A percentile compares a stretch with the other conserved stretches of the same genome.
Conservation (phyloP, 75 land plant genomes). For the Adiantum capillusveneris region DNA sequence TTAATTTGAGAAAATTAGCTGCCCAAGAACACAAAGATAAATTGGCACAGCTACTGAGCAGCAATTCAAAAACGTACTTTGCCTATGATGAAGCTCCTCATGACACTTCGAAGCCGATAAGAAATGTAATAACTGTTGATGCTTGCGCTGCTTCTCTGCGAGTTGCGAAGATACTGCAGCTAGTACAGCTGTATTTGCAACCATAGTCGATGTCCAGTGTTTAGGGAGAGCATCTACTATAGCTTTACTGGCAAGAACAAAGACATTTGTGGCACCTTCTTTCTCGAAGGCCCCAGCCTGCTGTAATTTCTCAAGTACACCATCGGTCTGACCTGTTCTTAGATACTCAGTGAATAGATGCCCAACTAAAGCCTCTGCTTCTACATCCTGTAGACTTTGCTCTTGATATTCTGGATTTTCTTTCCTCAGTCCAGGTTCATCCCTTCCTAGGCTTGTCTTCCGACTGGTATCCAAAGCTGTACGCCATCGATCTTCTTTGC, state of each 20-base stretch:
- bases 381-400: slow-evolving; percentile 63
- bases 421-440: slow-evolving; percentile 25
- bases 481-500: slow-evolving; percentile 48
- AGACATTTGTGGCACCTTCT: slow-evolving; percentile 77
- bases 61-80: slow-evolving; percentile 51
- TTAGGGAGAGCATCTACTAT: slow-evolving; percentile 93
- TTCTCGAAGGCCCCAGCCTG: slow-evolving; percentile 78
- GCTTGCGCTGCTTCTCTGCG: slow-evolving; percentile 76
- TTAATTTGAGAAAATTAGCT: neutral
- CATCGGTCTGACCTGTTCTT: slow-evolving; percentile 51
- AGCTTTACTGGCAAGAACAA: slow-evolving; percentile 78
- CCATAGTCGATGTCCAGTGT: slow-evolving; percentile 92
- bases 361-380: slow-evolving; percentile 72
- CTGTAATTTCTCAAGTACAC: slow-evolving; percentile 62
- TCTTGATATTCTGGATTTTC: slow-evolving; percentile 17
- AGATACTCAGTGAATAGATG: slow-evolving; percentile 72
- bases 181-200: slow-evolving; percentile 53
- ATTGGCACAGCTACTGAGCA: neutral
- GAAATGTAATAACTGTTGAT: slow-evolving; percentile 86
- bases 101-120: slow-evolving; percentile 89
- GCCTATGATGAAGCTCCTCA: slow-evolving; percentile 64
- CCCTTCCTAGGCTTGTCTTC: slow-evolving; percentile 41
- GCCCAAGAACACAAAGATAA: neutral
- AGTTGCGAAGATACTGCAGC: slow-evolving; percentile 79
- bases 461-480: slow-evolving; percentile 30